phyloP scores from a whole-genome alignment of 1,284 basidiomycete species.

The Marasmius oreades region DNA sequence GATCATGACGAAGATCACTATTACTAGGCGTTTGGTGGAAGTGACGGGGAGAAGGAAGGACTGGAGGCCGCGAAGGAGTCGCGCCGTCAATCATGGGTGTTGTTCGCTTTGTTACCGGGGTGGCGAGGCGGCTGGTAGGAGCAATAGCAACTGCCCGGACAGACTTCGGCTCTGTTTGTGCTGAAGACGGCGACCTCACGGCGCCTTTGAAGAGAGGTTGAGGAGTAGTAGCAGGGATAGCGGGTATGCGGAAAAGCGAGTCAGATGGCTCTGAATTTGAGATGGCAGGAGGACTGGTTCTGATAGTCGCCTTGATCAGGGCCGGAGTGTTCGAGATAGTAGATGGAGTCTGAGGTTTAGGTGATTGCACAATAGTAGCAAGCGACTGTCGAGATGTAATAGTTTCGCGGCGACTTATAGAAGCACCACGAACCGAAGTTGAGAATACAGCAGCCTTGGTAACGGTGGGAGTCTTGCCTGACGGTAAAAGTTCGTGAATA shows the following conservation, averaged over 20 bases:
- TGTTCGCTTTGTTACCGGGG: too few relatives aligned
- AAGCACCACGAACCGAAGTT: not conserved
- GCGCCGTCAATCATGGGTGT: too few relatives aligned
- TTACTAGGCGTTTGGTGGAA: not conserved
- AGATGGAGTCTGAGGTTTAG: constrained; percentile 4
- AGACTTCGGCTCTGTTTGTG: too few relatives aligned
- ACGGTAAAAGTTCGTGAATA: not conserved
- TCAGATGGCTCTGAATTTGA: not conserved
- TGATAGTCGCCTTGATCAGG: too few relatives aligned
- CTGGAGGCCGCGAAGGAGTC: not conserved
- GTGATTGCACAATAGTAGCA: constrained; percentile 9
- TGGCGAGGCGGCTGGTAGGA: too few relatives aligned
- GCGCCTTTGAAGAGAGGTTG: not conserved
- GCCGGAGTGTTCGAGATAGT: not conserved
- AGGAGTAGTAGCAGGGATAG: not conserved
- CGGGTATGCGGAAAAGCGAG: not conserved
- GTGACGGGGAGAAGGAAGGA: not conserved
- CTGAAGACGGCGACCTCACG: not conserved
- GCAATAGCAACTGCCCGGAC: too few relatives aligned
- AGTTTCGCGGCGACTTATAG: constrained; percentile 4
- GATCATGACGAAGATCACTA: not conserved
- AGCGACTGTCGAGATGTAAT: constrained; percentile 18
- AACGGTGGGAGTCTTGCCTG: not conserved
- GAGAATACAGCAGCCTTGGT: constrained; percentile 3
- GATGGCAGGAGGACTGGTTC: not conserved